phyloP scores from a whole-genome alignment of 2,329 filamentous ascomycete species.

The Dothidotthia symphoricarpi region DNA sequence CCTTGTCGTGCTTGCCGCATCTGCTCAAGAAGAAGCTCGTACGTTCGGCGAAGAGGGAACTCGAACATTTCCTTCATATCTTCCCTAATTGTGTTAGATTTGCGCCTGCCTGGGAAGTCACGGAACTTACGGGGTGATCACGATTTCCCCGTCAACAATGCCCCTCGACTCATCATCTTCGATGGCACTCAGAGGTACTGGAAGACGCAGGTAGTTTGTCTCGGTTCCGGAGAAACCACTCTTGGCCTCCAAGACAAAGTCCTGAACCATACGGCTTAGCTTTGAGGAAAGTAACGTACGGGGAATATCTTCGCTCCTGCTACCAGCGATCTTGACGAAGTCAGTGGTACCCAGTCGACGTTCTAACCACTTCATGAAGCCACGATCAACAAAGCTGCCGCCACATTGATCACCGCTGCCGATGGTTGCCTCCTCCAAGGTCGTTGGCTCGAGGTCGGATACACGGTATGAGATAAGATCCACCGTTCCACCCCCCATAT shows the following conservation, averaged over 20 bases:
- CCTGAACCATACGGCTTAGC: constrained; percentile 16
- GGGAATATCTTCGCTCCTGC: constrained; percentile 8
- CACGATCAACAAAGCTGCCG: constrained; percentile 27
- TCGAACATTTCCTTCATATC: constrained; percentile 24
- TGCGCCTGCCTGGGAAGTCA: no score
- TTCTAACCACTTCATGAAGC: constrained; percentile 24
- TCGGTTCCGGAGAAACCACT: constrained; percentile 21
- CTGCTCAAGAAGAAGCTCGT: constrained; percentile 16
- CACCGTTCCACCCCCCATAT: constrained; percentile 33
- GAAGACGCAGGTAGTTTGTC: constrained; percentile 15
- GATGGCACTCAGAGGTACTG: constrained; percentile 15
- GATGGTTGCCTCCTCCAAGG: constrained; percentile 22
- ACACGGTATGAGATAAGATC: constrained; percentile 31
- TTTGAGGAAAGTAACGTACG: constrained; percentile 15
- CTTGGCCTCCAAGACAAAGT: constrained; percentile 22
- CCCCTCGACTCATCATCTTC: constrained; percentile 18
- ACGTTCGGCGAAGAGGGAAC: constrained; percentile 5
- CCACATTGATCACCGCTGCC: constrained; percentile 30
- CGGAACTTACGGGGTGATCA: constrained; percentile 15
- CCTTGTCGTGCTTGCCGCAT: constrained; percentile 3
- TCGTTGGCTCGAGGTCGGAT: constrained; percentile 5
- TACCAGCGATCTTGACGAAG: constrained; percentile 21
- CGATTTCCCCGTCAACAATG: constrained; percentile 26
- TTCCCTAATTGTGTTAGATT: constrained; percentile 9
- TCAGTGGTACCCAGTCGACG: constrained; percentile 15